Evolutionary conservation across 768 basidiomycete species (phyloP), one percentile per base, ranked within the genome.

Genomic region (Suillus placidus): DNA sequence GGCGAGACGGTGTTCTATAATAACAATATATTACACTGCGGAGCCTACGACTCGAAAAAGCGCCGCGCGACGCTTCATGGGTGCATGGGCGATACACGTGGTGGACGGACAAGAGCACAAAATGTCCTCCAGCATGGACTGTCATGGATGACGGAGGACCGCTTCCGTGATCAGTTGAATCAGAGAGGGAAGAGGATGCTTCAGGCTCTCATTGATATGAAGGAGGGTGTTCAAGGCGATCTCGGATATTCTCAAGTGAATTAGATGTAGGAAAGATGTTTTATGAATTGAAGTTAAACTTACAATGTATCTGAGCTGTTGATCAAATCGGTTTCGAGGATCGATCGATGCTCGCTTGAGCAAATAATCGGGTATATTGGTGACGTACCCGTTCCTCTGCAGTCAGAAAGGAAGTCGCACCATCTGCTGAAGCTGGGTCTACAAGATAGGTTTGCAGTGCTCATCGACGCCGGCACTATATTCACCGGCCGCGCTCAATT

Each of bases 1-100:
- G 90, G 91, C 0, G 88, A 93, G 65, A 89, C 88, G 0, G 89
- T 90, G 30, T 93, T 93, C 74, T 93, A 93, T 74, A 91, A 91
- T 71, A 87, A 84, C 68, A 93, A 93, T 72, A 88, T 93, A 64
- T 79, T 93, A 12, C 92, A 93, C 69, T 90, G 89, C 63, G 91
- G 87, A 6, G 80, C 82, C 7, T 93, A 93, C 73, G 81, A 81
- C 65, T 78, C 82, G 1, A 73, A 73, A 23, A 72, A 74, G 26
- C 78, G 75, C 40, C 82, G 92, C 3, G 85, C 87, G 35, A 93
- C 92, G 3, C 80, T 94, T 7, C 92, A 93, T 68, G 91, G 83
- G 0, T 85, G 80, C 55, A 86, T 91, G 74, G 90, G 90, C 3
- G 85, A 88, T 65, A 78, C 80, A 5, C 82, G 84, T 9, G 89